phyloP scores from a whole-genome alignment of 495 filamentous ascomycete genomes.

The Hyaloscypha variabilis region DNA sequence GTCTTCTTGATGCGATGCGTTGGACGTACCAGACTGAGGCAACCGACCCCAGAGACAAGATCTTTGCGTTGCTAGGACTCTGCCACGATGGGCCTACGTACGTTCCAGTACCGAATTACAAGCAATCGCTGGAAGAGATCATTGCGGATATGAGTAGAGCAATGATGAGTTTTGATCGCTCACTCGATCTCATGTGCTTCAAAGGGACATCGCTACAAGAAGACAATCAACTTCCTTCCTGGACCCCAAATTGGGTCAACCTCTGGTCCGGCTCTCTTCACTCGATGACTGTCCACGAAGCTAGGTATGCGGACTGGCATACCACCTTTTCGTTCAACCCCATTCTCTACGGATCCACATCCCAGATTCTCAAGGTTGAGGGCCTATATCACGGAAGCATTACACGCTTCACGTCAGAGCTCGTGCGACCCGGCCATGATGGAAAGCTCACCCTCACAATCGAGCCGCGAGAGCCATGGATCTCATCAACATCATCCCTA shows the following conservation, averaged over 20 bases:
- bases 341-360: neutral
- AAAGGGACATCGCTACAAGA: neutral
- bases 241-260: neutral
- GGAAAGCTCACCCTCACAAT: neutral
- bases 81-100: neutral
- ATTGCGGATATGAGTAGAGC: neutral
- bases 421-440: neutral
- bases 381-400: neutral
- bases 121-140: neutral
- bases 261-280: neutral
- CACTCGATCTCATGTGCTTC: conserved; percentile 6
- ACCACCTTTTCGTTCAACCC: neutral
- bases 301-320: neutral
- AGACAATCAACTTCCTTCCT: neutral
- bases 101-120: conserved; percentile 2
- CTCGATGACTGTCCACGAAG: conserved; percentile 2
- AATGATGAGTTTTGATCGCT: conserved; percentile 1
- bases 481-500: neutral
- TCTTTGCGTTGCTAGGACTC: conserved; percentile 7
- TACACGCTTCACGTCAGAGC: neutral
- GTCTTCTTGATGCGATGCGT: neutral
- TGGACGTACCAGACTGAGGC: conserved; percentile 6
- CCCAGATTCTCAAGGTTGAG: conserved; percentile 4
- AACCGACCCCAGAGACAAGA: conserved; percentile 3
- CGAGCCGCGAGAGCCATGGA: conserved; percentile 1